phyloP scores from a whole-genome alignment of 306 rosid genomes.

The Albizia julibrissin region DNA sequence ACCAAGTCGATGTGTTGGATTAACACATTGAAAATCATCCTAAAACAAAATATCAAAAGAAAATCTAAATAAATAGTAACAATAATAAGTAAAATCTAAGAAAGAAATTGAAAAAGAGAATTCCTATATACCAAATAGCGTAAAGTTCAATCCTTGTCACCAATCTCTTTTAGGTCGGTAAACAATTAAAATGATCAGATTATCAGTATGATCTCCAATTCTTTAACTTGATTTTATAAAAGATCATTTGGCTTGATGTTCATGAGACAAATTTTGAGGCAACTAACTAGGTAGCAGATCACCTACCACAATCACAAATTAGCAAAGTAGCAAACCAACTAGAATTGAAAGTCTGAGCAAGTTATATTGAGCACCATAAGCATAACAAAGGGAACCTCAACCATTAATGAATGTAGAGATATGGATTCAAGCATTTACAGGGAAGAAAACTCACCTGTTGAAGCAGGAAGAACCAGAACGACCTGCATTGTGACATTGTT shows the following conservation, averaged over 20 bases:
- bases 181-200: not conserved
- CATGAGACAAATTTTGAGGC: not conserved
- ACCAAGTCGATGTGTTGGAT: not conserved
- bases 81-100: not conserved
- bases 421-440: not conserved
- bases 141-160: not conserved
- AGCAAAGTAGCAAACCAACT: not conserved
- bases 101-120: not conserved
- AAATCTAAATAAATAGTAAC: not conserved
- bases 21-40: not conserved
- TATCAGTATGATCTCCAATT: not conserved
- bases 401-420: not conserved
- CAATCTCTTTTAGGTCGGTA: not conserved
- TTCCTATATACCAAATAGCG: not conserved
- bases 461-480: conserved; percentile 59
- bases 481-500: conserved; percentile 78
- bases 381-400: not conserved
- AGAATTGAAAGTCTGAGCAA: not conserved
- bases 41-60: not conserved
- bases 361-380: not conserved
- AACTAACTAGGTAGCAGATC: not conserved
- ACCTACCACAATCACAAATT: not conserved
- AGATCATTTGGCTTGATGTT: not conserved
- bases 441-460: conserved; percentile 55
- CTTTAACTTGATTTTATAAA: not conserved